Base-by-base conservation (phyloP, 208 protist genomes). In the Phytomonas sp. region DNA sequence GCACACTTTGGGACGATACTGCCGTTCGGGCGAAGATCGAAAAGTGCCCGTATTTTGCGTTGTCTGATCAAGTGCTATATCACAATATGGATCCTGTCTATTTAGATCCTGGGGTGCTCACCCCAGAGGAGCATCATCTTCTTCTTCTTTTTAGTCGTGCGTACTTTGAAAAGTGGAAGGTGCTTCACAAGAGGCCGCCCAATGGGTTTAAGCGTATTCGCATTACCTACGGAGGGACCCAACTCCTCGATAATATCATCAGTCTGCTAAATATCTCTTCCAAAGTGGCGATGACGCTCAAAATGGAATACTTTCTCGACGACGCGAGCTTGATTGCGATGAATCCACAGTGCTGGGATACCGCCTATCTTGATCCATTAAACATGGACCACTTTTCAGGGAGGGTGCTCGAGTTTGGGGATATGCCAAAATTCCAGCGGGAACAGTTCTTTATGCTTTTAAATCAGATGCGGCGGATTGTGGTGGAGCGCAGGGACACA, bases 81-180 rank as follows among this genome's bases (percentile, higher is more conserved):
- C 89, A 95, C 78, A 93, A 93, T 74, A 95, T 95, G 89, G 89
- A 95, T 59, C 87, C 89, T 16, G 77, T 69, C 26, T 91, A 88
- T 68, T 79, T 95, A 23, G 89, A 95, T 72, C 89, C 89, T 3
- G 89, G 89, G 26, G 77, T 95, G 37, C 76, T 95, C 12, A 91
- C 78, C 2, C 73, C 75, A 16, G 82, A 95, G 77, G 89, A 95
- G 79, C 89, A 95, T 70, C 89, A 95, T 66, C 72, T 93, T 30
- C 70, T 95, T 42, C 81, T 95, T 37, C 80, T 95, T 29, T 91
- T 85, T 71, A 91, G 86, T 67, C 80, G 89, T 56, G 87, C 87
- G 30, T 95, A 95, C 75, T 95, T 84, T 70, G 89, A 95, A 60
- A 95, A 95, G 75, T 95, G 89, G 87, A 69, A 72, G 29, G 49